Evolutionary conservation across 805 yeast species (phyloP), one percentile per base, ranked within the genome.

Genomic region (Nakazawaea anatomiae): DNA sequence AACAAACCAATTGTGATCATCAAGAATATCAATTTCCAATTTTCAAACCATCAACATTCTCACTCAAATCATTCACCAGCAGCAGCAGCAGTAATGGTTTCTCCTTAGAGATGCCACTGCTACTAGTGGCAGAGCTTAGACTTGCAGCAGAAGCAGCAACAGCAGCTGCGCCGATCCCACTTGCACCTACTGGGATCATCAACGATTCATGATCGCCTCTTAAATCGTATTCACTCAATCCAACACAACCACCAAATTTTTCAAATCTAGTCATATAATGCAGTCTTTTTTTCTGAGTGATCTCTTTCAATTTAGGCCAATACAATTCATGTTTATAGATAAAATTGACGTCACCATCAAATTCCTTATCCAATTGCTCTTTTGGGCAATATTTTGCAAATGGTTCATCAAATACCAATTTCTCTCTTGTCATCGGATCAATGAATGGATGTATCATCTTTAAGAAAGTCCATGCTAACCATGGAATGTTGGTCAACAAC

Each of bases 361-460:
- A 92, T 38, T 83, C 84, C 60, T 78, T 75, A 64, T 90, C 97
- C 55, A 94, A 76, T 66, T 90, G 96, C 51, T 81, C 85, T 28
- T 68, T 68, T 1, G 96, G 96, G n/a, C 90, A 94, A 61, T 87
- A 92, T 35, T 89, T 72, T 27, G 81, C 77, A 67, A 91, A 89
- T 12, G 97, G 96, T 59, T 91, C 89, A 65, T 89, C 95, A 64
- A 83, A 94, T 3, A 90, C 96, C 57, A 94, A 77, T 70, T 94
- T 94, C 67, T 91, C 97, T 55, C 96, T 77, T 1, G 99, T 94
- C 62, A 89, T 70, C 6, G 99, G 97, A 63, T 94, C 99, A 56
- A 94, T 94, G 65, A 94, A 94, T 5, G 99, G 99, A 60, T 88
- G 89, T 56, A 94, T 91, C 57, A 94, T 71, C 70, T 87, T 91